A percentile compares a stretch with the other conserved stretches of the same genome.
Conservation (phyloP, 208 protist genomes). For the Leptomonas pyrrhocoris region DNA sequence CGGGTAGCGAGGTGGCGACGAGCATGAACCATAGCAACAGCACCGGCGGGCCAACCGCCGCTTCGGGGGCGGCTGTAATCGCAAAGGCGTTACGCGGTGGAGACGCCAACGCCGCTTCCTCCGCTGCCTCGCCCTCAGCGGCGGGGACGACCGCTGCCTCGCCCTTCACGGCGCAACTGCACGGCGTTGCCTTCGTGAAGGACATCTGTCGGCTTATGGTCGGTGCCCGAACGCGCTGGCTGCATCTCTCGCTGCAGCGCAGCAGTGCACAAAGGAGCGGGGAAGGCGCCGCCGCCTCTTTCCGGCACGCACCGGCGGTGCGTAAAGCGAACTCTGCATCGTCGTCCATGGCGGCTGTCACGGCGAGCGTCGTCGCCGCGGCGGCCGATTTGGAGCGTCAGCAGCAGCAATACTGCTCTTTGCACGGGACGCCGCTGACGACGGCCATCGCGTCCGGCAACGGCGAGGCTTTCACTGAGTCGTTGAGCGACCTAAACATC, state of each 20-base stretch:
- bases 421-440: constrained; percentile 4
- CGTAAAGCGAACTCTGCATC: constrained; percentile 5
- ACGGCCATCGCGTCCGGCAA: constrained; percentile 5
- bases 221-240: constrained; percentile 29
- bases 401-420: constrained; percentile 3
- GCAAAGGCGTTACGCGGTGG: no score
- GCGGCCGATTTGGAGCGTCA: constrained; percentile 18
- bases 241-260: constrained; percentile 20
- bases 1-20: background rate
- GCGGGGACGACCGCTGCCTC: background rate
- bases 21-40: background rate
- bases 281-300: background rate
- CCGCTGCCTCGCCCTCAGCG: no score
- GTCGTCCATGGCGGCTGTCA: constrained; percentile 31
- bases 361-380: constrained; percentile 18
- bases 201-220: constrained; percentile 59
- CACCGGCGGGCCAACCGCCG: background rate
- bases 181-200: constrained; percentile 60
- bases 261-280: background rate
- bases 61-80: background rate
- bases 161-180: constrained; percentile 52
- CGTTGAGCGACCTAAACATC: background rate
- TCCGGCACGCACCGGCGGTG: background rate
- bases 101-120: background rate
- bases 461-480: background rate